phyloP scores from a whole-genome alignment of 2,329 filamentous ascomycete species.

The Diaporthe sp. region DNA sequence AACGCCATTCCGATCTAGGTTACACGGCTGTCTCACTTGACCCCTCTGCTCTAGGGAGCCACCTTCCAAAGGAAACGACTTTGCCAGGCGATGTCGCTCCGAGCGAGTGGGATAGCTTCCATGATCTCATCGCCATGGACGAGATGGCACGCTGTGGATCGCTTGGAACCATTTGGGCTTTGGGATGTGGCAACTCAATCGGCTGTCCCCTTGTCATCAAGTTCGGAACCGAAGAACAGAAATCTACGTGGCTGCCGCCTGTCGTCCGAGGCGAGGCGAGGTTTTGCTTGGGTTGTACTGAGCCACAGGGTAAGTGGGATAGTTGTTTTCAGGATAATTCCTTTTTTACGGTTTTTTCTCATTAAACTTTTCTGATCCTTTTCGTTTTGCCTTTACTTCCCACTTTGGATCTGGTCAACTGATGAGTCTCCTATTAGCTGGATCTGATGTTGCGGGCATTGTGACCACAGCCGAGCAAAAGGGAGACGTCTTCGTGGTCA shows the following conservation, averaged over 20 bases:
- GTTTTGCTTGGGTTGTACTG: conserved; percentile 38
- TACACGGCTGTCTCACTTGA: conserved; percentile 19
- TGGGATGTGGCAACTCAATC: conserved; percentile 51
- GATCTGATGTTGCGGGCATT: conserved; percentile 24
- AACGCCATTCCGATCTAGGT: conserved; percentile 9
- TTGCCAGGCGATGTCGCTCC: conserved; percentile 45
- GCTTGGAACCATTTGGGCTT: conserved; percentile 50
- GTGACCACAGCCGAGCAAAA: conserved; percentile 53
- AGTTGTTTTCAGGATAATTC: not conserved
- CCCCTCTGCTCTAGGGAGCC: not conserved
- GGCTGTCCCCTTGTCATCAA: conserved; percentile 43
- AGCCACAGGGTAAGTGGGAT: conserved; percentile 64
- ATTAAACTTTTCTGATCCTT: not conserved
- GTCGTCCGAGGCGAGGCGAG: conserved; percentile 22
- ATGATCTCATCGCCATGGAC: conserved; percentile 52
- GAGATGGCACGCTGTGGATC: conserved; percentile 52
- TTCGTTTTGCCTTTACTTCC: not conserved
- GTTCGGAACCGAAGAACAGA: conserved; percentile 38
- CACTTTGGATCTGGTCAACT: not conserved
- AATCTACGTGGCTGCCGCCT: conserved; percentile 26
- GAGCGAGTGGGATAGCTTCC: conserved; percentile 52
- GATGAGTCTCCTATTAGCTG: not conserved
- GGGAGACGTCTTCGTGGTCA: conserved; percentile 66
- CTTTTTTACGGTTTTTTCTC: too few species aligned
- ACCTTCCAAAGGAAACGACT: not conserved